These are phyloP conservation scores for Hyphopichia wangnamkhiaoensis DNA, from an alignment of 1,139 yeast species.

Conservation along the genomic window DNA sequence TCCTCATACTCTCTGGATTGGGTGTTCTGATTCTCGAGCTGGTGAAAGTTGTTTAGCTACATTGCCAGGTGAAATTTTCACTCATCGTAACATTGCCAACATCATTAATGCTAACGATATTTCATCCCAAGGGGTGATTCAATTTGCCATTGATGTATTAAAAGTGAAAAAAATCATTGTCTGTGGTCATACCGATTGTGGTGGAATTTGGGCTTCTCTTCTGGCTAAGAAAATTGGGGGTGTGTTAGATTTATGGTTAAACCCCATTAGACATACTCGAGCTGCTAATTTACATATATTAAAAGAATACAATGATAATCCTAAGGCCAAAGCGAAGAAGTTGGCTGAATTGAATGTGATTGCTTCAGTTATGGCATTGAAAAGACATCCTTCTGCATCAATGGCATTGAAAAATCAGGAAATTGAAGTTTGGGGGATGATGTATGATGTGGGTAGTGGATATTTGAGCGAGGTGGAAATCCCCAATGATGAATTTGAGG, in stretches of 20 bases:
- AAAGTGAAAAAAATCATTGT: conserved; percentile 82
- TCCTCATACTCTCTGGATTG: conserved; percentile 95
- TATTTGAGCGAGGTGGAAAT: conserved; percentile 55
- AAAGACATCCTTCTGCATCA: conserved; percentile 74
- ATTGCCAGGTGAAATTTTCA: conserved; percentile 90
- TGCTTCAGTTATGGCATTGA: conserved; percentile 55
- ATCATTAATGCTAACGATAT: conserved; percentile 72
- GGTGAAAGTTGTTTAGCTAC: conserved; percentile 79
- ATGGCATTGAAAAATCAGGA: conserved; percentile 69
- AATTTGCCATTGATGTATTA: conserved; percentile 85
- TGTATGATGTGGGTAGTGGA: conserved; percentile 86
- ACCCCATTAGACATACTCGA: conserved; percentile 70
- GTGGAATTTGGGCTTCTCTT: conserved; percentile 89
- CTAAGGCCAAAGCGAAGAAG: conserved; percentile 60
- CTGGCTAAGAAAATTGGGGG: conserved; percentile 71
- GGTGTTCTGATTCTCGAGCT: conserved; percentile 93
- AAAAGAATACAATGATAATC: conserved; percentile 41
- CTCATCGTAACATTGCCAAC: conserved; percentile 93
- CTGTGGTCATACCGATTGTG: conserved; percentile 98
- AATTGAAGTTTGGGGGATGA: conserved; percentile 85
- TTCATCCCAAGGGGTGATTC: conserved; percentile 79
- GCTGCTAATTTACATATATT: conserved; percentile 56
- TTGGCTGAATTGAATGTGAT: conserved; percentile 81
- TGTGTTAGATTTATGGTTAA: conserved; percentile 75
- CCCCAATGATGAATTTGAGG: conserved; percentile 53